phyloP scores from a whole-genome alignment of 2,329 filamentous ascomycete species.

The Clarireedia sp. region DNA sequence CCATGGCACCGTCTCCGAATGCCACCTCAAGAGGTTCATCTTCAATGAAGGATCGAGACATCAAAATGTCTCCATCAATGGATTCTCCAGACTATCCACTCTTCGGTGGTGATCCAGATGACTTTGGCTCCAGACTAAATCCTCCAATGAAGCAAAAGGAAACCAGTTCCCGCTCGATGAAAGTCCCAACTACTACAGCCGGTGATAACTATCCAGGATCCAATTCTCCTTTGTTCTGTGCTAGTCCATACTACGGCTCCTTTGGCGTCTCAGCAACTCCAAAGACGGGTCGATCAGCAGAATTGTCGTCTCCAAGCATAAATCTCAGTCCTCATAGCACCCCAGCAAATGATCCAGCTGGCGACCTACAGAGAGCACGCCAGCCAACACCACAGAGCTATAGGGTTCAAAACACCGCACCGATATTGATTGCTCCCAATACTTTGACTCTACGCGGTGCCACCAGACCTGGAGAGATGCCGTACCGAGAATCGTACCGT shows the following conservation, averaged over 20 bases:
- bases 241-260: constrained; percentile 18
- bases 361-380: constrained; percentile 11
- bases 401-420: constrained; percentile 12
- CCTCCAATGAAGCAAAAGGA: constrained; percentile 23
- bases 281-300: constrained; percentile 11
- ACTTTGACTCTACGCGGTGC: constrained; percentile 15
- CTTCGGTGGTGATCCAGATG: constrained; percentile 16
- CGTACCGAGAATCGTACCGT: constrained; percentile 13
- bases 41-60: constrained; percentile 11
- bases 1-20: constrained; percentile 18
- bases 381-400: constrained; percentile 12
- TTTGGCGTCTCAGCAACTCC: constrained; percentile 22
- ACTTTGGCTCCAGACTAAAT: constrained; percentile 12
- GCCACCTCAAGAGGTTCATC: constrained; percentile 13
- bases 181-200: constrained; percentile 11
- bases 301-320: constrained; percentile 16
- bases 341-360: constrained; percentile 15
- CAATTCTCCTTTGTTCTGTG: constrained; percentile 12
- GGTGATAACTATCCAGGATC: constrained; percentile 6
- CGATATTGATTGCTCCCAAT: constrained; percentile 22
- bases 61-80: constrained; percentile 17
- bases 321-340: constrained; percentile 14
- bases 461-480: constrained; percentile 6
- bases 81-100: constrained; percentile 15
- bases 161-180: constrained; percentile 5